Conservation (phyloP, 192 early-diverging fungal genomes). For the Umbelopsis sp. region DNA sequence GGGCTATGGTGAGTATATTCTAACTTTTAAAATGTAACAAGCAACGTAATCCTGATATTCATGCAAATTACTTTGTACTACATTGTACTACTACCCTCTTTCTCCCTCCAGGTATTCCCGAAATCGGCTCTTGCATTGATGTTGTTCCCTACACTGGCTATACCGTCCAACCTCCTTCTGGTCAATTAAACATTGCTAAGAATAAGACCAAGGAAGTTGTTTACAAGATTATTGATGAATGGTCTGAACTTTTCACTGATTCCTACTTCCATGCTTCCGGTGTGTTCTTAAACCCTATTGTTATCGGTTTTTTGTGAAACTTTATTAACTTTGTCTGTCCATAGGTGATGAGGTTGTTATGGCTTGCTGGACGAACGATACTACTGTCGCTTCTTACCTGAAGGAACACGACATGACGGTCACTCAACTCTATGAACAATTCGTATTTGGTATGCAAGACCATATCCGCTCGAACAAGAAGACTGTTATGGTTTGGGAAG, state of each 20-base stretch:
- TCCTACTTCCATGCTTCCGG: constrained; percentile 48
- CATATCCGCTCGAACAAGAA: constrained; percentile 40
- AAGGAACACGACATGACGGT: constrained; percentile 29
- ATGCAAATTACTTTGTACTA: neutral
- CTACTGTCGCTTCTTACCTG: constrained; percentile 30
- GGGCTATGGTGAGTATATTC: constrained; percentile 22
- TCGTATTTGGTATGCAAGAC: constrained; percentile 33
- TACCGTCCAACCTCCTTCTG: constrained; percentile 52
- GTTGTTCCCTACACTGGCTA: constrained; percentile 33
- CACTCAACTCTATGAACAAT: constrained; percentile 34
- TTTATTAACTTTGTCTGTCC: neutral
- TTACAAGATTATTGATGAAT: constrained; percentile 40
- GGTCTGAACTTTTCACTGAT: constrained; percentile 45
- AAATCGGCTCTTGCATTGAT: constrained; percentile 35
- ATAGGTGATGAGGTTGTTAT: constrained; percentile 37
- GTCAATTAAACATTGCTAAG: constrained; percentile 54
- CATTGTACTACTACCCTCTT: neutral
- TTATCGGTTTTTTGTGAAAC: too few relatives aligned
- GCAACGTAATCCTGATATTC: neutral
- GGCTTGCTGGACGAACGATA: constrained; percentile 37
- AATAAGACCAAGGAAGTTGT: constrained; percentile 46
- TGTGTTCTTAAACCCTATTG: too few relatives aligned
- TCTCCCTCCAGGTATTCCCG: constrained; percentile 30
- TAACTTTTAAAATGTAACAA: too few relatives aligned
- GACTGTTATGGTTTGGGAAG: constrained; percentile 52